Conservation (phyloP, 2,329 filamentous ascomycete genomes). For the Xylariaceae sp. region DNA sequence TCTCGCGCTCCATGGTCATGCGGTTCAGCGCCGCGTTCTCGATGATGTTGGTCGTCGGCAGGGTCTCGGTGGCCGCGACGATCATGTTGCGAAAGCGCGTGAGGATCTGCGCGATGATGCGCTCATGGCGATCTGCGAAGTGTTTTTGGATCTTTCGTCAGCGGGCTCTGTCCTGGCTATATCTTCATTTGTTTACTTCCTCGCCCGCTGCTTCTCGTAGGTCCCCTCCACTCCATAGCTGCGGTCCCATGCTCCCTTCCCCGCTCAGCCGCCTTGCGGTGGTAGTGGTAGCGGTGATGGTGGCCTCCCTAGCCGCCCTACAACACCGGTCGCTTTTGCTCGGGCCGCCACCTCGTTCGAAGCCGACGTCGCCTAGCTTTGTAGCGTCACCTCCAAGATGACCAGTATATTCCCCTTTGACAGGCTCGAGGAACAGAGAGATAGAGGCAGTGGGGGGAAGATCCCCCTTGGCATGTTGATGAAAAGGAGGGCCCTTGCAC, state of each 20-base stretch:
- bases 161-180: neutral
- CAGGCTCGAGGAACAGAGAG: too few species aligned
- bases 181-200: too few species aligned
- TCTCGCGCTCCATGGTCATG: slow-evolving; percentile 32
- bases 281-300: neutral
- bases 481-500: too few species aligned
- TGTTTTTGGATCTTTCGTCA: neutral
- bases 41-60: slow-evolving; percentile 26
- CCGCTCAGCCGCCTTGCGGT: neutral
- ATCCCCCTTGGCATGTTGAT: too few species aligned
- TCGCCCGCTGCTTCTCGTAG: too few species aligned
- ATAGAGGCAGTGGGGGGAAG: too few species aligned
- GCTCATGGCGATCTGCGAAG: slow-evolving; percentile 36
- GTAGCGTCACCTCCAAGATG: too few species aligned
- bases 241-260: neutral
- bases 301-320: neutral
- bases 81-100: slow-evolving; percentile 37
- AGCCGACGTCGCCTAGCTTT: too few species aligned
- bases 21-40: slow-evolving; percentile 32
- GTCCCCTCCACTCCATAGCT: too few species aligned
- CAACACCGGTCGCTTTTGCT: too few species aligned
- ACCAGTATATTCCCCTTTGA: too few species aligned
- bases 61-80: slow-evolving; percentile 26
- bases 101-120: slow-evolving; percentile 36
- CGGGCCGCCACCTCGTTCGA: too few species aligned